Base-by-base conservation (phyloP, 768 basidiomycete species). In the Suillus occidentalis region DNA sequence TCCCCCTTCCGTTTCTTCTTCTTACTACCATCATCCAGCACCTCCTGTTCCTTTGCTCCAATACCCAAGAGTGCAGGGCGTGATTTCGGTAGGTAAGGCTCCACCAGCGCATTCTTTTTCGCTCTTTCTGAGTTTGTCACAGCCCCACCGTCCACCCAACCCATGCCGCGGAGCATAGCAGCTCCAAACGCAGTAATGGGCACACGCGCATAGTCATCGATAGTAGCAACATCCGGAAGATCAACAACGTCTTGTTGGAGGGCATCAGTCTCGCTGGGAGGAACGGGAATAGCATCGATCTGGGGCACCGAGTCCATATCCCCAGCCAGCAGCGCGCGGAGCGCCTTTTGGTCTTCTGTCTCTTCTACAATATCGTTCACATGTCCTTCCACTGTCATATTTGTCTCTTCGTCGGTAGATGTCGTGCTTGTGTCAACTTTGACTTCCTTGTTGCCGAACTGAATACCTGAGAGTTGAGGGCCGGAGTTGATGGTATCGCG, bases 81-180 rank as follows among this genome's bases (percentile, higher is more conserved):
- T 2, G 91, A 81, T 62, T 83, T 79, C 0, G 97, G 97, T 0
- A 96, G 77, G 73, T 94, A 95, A 2, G 95, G 90, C 69, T 94
- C 87, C 2, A 86, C 82, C 18, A 87, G 73, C 2, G 87, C 91
- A 65, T 85, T 80, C 60, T 76, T 76, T 2, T 68, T 83, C 18
- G 87, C 83, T 10, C 84, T 81, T 43, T 85, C 87, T 52, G 52
- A 63, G 56, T 85, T 82, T 28, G 88, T 83, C 3, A 92, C 92
- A 5, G 89, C 87, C 4, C 84, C 84, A 1, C 92, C 91, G 42
- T 91, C 88, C 66, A 92, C 92, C 95, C 95, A 98, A 3, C 96
- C 96, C 97, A 99, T 99, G 0, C 97, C 97, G 53, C 95, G 85
- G 5, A 97, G 82, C 70, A 99, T 84, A 8, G 97, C 97, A 6